Evolutionary conservation across 495 filamentous ascomycete genomes (phyloP).

Genomic region (Gamarada debralockiae): DNA sequence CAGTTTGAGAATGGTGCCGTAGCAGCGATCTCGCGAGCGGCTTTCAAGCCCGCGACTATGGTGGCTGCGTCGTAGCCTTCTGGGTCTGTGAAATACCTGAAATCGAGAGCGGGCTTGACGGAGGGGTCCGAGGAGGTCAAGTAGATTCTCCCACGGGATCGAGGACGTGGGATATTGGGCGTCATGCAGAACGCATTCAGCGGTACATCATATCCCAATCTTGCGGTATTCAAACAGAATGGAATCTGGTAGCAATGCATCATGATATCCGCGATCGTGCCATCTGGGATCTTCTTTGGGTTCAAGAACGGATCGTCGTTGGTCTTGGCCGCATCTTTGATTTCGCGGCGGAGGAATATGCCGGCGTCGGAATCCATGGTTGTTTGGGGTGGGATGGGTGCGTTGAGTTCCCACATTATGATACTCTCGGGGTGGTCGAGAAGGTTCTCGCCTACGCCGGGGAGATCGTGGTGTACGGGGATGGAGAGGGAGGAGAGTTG

Average conservation of each 20-base stretch:
- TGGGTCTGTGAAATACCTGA: slow-evolving; percentile 84
- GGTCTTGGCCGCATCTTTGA: slow-evolving; percentile 53
- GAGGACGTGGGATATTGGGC: slow-evolving; percentile 79
- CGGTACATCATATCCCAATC: slow-evolving; percentile 69
- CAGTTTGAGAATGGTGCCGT: slow-evolving; percentile 71
- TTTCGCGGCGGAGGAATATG: slow-evolving; percentile 74
- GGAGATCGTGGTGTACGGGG: slow-evolving; percentile 64
- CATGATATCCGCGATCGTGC: slow-evolving; percentile 74
- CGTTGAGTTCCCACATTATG: slow-evolving; percentile 76
- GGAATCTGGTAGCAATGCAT: slow-evolving; percentile 93
- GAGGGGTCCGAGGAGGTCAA: slow-evolving; percentile 66
- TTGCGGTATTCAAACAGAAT: slow-evolving; percentile 65
- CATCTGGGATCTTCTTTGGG: slow-evolving; percentile 44
- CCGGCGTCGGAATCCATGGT: slow-evolving; percentile 85
- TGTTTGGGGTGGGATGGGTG: slow-evolving; percentile 68
- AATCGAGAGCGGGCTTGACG: slow-evolving; percentile 78
- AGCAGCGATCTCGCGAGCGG: slow-evolving; percentile 66
- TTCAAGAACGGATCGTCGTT: slow-evolving; percentile 20
- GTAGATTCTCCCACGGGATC: slow-evolving; percentile 69
- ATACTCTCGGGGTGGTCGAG: slow-evolving; percentile 45
- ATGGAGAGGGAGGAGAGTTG: slow-evolving; percentile 65
- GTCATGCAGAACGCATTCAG: slow-evolving; percentile 88
- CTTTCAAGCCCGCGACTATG: slow-evolving; percentile 71
- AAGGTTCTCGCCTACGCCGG: slow-evolving; percentile 77
- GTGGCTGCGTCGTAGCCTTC: slow-evolving; percentile 81